Evolutionary conservation across 495 filamentous ascomycete species (phyloP), one percentile per base, ranked within the genome.

Genomic region (Pseudomonodictys pantanalensis): DNA sequence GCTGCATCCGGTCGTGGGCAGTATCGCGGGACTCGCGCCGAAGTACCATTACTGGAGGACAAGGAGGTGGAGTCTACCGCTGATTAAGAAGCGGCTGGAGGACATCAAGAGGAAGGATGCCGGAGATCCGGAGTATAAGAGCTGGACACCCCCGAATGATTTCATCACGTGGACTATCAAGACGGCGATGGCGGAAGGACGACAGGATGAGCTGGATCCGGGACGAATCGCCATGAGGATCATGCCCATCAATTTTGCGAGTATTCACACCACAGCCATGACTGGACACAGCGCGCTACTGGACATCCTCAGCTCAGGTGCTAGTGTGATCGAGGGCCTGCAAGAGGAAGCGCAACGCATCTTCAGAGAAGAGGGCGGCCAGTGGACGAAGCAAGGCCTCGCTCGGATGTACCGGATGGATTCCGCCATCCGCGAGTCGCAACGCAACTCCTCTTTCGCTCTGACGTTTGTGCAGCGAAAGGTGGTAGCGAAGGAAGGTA

Each of bases 21-120:
- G 15, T 3, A 15, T 41, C 12, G 15, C 15, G 5, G 20, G 38
- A 15, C 30, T 52, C 17, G 48, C 15, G 3, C 48, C 48, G 3
- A 30, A 22, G 18, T 52, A 32, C 48, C 30, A 15, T 18, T 52
- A 52, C 25, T 35, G 29, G 23, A 22, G 48, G 29, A 8, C 33
- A 15, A n/a, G 26, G 12, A 43, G 25, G 30, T 45, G 47, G 17
- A 55, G 38, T 25, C 18, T 49, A 2, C 52, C 52, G 9, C 17
- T 55, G 8, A 42, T 55, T 22, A 18, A 55, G 38, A 35, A 55
- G 17, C 52, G 39, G 11, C 52, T 55, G 3, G 4, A 18, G 8
- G 20, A 55, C 25, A 55, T 32, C 4, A 3, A 24, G 22, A 26
- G 25, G 22, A 55, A 55, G 33, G 32, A 55, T 8, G 18, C 32